These are phyloP conservation scores for Blastobotrys chiropterorum DNA, from an alignment of 805 yeast genomes.

Conservation along the genomic window DNA sequence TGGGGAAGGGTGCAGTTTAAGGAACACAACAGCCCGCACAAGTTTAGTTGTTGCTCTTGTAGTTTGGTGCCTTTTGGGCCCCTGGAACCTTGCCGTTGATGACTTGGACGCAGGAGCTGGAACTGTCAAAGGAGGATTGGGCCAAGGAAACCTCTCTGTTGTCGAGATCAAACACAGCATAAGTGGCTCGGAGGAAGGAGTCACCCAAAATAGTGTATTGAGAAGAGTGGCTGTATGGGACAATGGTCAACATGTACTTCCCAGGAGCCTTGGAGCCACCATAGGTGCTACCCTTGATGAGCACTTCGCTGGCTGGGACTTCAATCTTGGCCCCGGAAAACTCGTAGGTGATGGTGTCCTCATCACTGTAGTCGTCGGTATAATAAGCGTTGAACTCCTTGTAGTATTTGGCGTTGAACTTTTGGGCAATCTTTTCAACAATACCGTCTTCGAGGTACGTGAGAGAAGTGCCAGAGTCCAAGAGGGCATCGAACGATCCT, in stretches of 20 bases:
- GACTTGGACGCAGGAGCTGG: conserved; percentile 13
- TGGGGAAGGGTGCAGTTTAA: not conserved
- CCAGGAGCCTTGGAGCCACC: conserved; percentile 21
- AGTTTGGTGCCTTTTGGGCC: conserved; percentile 8
- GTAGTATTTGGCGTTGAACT: conserved; percentile 2
- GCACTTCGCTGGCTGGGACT: conserved; percentile 24
- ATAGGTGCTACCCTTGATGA: conserved; percentile 21
- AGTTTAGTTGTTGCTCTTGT: not conserved
- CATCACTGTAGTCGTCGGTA: not conserved
- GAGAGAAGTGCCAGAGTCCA: conserved; percentile 51
- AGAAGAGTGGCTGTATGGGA: conserved; percentile 22
- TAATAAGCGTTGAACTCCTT: not conserved
- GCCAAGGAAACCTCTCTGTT: conserved; percentile 51
- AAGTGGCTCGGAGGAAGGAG: conserved; percentile 53
- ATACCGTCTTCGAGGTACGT: conserved; percentile 38
- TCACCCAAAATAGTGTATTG: conserved; percentile 47
- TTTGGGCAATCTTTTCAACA: conserved; percentile 1
- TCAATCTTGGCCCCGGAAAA: conserved; percentile 23
- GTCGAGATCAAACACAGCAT: conserved; percentile 63
- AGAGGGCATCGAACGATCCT: conserved; percentile 11
- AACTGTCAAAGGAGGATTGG: conserved; percentile 31
- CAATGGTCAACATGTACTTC: conserved; percentile 26
- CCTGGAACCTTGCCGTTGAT: conserved; percentile 14
- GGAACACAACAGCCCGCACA: too few relatives aligned
- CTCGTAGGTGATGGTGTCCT: conserved; percentile 12